Base-by-base conservation (phyloP, 1,284 basidiomycete genomes). In the Ganoderma multipileum region DNA sequence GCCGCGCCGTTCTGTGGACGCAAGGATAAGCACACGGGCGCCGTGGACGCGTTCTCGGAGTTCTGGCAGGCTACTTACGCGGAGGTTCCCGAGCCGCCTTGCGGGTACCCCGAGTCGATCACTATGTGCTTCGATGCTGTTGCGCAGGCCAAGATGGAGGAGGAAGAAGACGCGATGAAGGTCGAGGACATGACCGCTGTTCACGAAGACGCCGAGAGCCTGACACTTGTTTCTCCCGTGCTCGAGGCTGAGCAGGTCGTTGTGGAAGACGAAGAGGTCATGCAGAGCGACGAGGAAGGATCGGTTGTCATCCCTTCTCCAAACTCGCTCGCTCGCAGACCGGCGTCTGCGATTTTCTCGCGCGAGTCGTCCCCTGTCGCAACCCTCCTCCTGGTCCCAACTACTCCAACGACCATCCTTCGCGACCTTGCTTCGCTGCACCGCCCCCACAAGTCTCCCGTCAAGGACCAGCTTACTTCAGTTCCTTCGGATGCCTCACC, bases 11-110 rank as follows among this genome's bases (percentile, higher is more conserved):
- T 92, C 71, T 70, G 72, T 38, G 84, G 87, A 33, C 83, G 86
- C 2, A 67, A 75, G 3, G 83, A 84, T 68, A 86, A 85, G 65
- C 82, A 83, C 1, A 72, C 68, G 0, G 77, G 79, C 6, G 76
- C 81, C 2, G 71, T 74, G 14, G 84, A 87, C 7, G 82, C 86
- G 1, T 91, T 93, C 73, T 75, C 77, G 6, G 85, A 86, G 41
- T 89, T 89, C 74, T 92, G 91, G 91, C 76, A 82, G 20, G 73
- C 79, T 1, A 81, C 81, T 1, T 90, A 83, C 66, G 81, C 81
- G 12, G 67, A 77, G 2, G 44, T 80, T 26, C 68, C 80, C 6
- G 78, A 82, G 20, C 87, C 89, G 0, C 69, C 76, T 11, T 74
- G 73, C 0, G 87, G 85, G 5, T 92, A 89, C 89, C 83, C 88